Base-by-base conservation (phyloP, 2,329 filamentous ascomycete genomes). In the Trichoderma pleuroti region DNA sequence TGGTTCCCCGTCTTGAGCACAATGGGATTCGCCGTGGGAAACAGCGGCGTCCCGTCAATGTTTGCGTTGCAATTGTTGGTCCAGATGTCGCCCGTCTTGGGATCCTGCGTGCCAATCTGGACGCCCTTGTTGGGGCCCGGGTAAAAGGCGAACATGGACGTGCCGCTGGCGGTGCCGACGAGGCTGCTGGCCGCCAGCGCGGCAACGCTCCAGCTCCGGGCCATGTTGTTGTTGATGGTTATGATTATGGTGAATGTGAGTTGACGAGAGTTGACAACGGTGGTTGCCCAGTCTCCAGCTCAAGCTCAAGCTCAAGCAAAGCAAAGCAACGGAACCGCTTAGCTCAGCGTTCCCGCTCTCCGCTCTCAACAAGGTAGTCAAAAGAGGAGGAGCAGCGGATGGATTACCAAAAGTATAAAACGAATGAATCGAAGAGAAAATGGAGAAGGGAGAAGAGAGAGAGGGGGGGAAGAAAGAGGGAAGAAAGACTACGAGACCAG, bases 81-180 rank as follows among this genome's bases (percentile, higher is more conserved):
- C 66, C 56, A 68, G 56, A 68, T 61, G 21, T 61, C 56, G 24
- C 56, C 56, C 28, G 36, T 32, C 4, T 32, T n/a, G 56, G 66
- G 66, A 16, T 68, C 66, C 36, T 61, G 66, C 66, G 36, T 68
- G 54, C 66, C 66, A 24, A 68, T 16, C 39, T 68, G 66, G 6
- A 52, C 66, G 28, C 66, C 66, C 36, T 36, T 36, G 5, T 61
- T 3, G 14, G 63, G 16, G 6, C 63, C 63, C 18, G 66, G 24
- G 32, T 68, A 68, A 21, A 68, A 68, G 21, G 66, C 66, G 14
- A 52, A 68, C 30, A 68, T 28, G 28, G 66, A 36, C 10, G 56
- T 21, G 14, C 39, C 42, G 56, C 66, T 68, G 66, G 39, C 66
- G 4, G 36, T 61, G 66, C 39, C 26, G 30, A 68, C 36, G 16